phyloP scores from a whole-genome alignment of 768 basidiomycete genomes.

The Psilocybe cubensis region DNA sequence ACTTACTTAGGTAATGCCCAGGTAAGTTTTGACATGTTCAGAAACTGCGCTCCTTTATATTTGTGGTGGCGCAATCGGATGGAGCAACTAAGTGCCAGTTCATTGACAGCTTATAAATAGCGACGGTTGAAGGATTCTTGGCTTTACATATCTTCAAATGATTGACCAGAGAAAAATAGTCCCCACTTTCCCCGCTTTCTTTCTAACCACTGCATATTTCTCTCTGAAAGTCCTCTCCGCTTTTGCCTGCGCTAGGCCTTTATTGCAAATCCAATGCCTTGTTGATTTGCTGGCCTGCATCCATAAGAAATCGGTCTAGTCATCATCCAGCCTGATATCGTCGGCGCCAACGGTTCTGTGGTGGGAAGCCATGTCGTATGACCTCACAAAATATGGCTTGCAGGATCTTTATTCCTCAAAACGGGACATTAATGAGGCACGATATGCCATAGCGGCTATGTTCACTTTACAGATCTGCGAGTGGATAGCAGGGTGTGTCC shows the following conservation, averaged over 20 bases:
- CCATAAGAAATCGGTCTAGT: not conserved
- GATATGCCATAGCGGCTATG: constrained; percentile 37
- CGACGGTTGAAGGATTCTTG: not conserved
- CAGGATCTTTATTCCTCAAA: constrained; percentile 6
- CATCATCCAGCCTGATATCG: not conserved
- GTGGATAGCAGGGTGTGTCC: constrained; percentile 39
- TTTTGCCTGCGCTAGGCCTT: too few species aligned
- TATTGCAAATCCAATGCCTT: constrained; percentile 1
- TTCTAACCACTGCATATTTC: not conserved
- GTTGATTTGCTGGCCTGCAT: not conserved
- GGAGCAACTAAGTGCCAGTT: not conserved
- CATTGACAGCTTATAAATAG: constrained; percentile 2
- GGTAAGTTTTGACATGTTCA: not conserved
- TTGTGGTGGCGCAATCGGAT: not conserved
- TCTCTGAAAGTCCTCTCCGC: too few species aligned
- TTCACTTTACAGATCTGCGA: constrained; percentile 38
- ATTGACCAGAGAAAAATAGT: not conserved
- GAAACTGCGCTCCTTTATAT: not conserved
- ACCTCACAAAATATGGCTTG: constrained; percentile 5
- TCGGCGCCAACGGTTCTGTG: not conserved
- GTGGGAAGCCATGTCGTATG: not conserved
- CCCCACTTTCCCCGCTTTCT: constrained; percentile 1
- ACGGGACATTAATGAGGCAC: constrained; percentile 16
- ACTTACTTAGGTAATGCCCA: not conserved
- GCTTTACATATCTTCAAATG: constrained; percentile 1